A percentile compares a stretch with the other conserved stretches of the same genome.
Conservation (phyloP, 257 asterid species). For the Nyctanthes arbortristis region DNA sequence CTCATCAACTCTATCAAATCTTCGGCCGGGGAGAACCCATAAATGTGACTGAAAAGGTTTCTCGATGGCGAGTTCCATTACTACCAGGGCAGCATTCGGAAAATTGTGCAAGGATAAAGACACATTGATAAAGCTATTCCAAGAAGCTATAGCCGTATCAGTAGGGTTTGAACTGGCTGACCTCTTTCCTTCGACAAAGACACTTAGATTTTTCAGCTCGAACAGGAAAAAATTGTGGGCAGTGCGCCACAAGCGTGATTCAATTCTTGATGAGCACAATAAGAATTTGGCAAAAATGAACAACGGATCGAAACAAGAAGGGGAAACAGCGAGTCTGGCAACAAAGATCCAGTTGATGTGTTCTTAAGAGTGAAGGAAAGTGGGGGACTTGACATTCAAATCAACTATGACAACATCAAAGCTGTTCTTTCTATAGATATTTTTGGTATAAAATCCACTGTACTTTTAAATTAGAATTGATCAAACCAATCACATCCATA, state of each 20-base stretch:
- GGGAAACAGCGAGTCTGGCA: neutral
- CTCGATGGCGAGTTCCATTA: neutral
- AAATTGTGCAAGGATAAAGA: constrained; percentile 1
- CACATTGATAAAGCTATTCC: neutral
- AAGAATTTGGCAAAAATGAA: neutral
- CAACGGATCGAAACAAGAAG: neutral
- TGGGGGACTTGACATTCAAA: neutral
- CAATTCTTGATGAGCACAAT: neutral
- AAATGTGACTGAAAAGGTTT: neutral
- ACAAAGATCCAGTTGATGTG: neutral
- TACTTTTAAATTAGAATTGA: too few relatives aligned
- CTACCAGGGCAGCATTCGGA: neutral
- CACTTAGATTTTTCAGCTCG: neutral
- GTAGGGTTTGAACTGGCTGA: neutral
- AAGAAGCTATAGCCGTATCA: neutral
- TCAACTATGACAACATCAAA: neutral
- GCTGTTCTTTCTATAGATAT: neutral
- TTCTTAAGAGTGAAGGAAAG: neutral
- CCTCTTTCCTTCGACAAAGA: neutral
- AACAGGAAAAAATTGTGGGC: neutral
- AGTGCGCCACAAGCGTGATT: neutral
- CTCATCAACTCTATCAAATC: neutral
- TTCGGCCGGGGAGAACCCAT: neutral
- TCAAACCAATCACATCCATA: too few relatives aligned
- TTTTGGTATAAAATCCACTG: too few relatives aligned